Conservation (phyloP, 495 filamentous ascomycete genomes). For the Neurospora cerealis region DNA sequence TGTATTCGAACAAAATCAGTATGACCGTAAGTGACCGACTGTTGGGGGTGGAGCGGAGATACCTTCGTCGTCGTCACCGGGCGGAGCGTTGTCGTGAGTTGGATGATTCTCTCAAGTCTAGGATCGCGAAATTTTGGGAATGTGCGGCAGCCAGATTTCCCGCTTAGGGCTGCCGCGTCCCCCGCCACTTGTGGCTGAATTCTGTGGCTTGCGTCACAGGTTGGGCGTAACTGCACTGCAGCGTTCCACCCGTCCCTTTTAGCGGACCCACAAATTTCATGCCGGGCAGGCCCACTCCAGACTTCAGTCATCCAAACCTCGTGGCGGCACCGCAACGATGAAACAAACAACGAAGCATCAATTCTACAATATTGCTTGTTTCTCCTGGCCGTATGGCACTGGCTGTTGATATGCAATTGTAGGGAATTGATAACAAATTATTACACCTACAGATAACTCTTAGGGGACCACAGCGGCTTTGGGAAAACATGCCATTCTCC, state of each 20-base stretch:
- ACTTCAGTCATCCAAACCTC: not conserved
- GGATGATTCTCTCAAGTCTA: conserved; percentile 20
- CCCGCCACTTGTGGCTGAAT: not conserved
- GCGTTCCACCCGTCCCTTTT: not conserved
- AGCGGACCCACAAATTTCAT: not conserved
- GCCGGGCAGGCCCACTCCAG: not conserved
- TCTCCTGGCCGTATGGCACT: not conserved
- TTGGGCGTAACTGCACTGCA: not conserved
- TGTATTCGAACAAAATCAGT: conserved; percentile 15
- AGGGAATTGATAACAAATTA: not conserved
- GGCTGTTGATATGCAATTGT: not conserved
- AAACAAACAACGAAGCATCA: not conserved
- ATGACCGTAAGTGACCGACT: not conserved
- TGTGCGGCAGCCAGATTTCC: conserved; percentile 20
- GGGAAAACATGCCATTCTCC: not conserved
- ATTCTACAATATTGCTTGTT: not conserved
- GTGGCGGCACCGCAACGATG: not conserved
- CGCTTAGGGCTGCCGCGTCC: conserved; percentile 21
- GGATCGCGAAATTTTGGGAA: conserved; percentile 30
- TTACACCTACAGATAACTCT: not conserved
- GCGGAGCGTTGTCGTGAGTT: conserved; percentile 19
- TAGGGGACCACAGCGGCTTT: not conserved
- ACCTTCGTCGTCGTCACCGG: conserved; percentile 27
- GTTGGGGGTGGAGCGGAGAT: conserved; percentile 1
- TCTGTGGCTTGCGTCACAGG: not conserved